Conservation (phyloP, 768 basidiomycete genomes). For the Russula lepida region DNA sequence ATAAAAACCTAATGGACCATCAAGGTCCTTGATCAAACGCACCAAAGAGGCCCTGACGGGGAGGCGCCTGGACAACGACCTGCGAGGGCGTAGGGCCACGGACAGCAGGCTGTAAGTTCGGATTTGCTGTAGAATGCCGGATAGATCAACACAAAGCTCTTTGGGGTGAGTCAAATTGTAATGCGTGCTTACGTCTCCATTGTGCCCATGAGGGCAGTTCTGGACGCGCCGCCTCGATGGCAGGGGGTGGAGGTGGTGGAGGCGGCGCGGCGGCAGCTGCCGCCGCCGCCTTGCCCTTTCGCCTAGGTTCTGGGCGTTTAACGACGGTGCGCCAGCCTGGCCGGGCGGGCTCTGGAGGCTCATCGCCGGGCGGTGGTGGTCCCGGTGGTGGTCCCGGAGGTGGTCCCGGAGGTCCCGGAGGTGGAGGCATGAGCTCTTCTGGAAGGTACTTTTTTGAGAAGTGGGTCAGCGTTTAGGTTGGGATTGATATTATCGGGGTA, state of each 20-base stretch:
- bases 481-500: neutral
- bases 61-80: conserved; percentile 30
- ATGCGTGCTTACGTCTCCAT: conserved; percentile 58
- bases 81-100: conserved; percentile 32
- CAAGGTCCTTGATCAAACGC: conserved; percentile 19
- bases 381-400: no score
- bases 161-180: neutral
- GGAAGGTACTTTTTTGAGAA: conserved; percentile 26
- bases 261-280: conserved; percentile 34
- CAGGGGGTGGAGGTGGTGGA: conserved; percentile 31
- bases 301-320: conserved; percentile 40
- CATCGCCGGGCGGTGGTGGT: conserved; percentile 37
- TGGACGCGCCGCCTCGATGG: conserved; percentile 33
- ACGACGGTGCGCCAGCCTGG: conserved; percentile 71
- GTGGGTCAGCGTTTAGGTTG: neutral
- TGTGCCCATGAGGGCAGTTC: conserved; percentile 74
- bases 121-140: conserved; percentile 46
- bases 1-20: no score
- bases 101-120: conserved; percentile 45
- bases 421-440: conserved; percentile 27
- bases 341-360: conserved; percentile 40
- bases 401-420: conserved; percentile 3
- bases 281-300: conserved; percentile 34
- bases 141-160: neutral
- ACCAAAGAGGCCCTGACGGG: conserved; percentile 65